Conservation (phyloP, 2,329 filamentous ascomycete genomes). For the Penicillium freii region DNA sequence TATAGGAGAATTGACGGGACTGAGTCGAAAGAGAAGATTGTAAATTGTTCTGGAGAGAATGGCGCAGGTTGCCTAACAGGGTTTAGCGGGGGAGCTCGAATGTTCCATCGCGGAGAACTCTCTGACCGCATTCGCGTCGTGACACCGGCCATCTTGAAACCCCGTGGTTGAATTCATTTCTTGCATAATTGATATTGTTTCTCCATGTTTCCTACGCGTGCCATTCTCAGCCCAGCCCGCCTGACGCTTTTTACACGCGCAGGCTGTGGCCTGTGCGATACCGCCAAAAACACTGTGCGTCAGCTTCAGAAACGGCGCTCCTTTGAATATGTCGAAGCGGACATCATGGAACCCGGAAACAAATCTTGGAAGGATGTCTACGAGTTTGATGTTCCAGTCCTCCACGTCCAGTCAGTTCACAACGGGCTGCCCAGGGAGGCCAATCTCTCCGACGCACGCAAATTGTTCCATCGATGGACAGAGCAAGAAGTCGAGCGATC, state of each 20-base stretch:
- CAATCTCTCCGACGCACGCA: constrained; percentile 59
- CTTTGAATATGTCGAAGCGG: constrained; percentile 58
- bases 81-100: constrained; percentile 42
- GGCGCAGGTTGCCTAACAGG: constrained; percentile 26
- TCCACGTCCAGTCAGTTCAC: constrained; percentile 55
- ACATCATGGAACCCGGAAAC: constrained; percentile 57
- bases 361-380: constrained; percentile 60
- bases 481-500: constrained; percentile 55
- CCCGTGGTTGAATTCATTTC: background rate
- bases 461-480: constrained; percentile 63
- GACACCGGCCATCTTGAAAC: background rate
- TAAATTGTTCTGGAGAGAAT: constrained; percentile 5
- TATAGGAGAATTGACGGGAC: background rate
- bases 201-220: constrained; percentile 33
- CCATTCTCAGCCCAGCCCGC: constrained; percentile 37
- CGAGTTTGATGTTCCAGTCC: constrained; percentile 63
- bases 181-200: background rate
- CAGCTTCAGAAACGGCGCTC: constrained; percentile 53
- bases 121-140: constrained; percentile 13
- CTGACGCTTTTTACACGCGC: constrained; percentile 61
- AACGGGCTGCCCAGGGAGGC: constrained; percentile 46
- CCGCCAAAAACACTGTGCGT: constrained; percentile 57
- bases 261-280: constrained; percentile 60
- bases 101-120: constrained; percentile 34
- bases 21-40: constrained; percentile 1